These are phyloP conservation scores for Asparagopsis taxiformis DNA, from an alignment of 31 red algal genomes.

Conservation along the genomic window DNA sequence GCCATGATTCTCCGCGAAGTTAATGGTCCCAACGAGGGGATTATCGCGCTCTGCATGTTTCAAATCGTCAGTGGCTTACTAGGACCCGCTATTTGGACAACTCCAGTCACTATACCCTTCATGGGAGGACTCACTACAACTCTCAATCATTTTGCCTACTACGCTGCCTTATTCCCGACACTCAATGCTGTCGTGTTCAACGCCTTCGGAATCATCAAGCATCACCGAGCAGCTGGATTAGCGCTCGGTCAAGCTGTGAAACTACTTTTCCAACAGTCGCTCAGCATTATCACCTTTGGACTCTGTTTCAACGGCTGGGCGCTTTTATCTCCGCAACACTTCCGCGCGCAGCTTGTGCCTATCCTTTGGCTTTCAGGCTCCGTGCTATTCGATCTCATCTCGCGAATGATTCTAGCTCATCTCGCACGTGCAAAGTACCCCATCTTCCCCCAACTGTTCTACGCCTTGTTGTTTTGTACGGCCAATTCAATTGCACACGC, in stretches of 20 bases:
- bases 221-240: constrained; percentile 9
- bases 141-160: background rate
- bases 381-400: constrained; percentile 75
- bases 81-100: constrained; percentile 73
- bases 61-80: constrained; percentile 62
- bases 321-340: constrained; percentile 10
- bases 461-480: constrained; percentile 30
- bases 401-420: constrained; percentile 80
- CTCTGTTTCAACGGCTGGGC: constrained; percentile 23
- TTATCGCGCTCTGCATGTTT: constrained; percentile 68
- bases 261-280: background rate
- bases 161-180: background rate
- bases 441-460: constrained; percentile 22
- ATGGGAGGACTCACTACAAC: background rate
- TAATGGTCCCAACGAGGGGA: constrained; percentile 96
- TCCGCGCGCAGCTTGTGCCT: constrained; percentile 2
- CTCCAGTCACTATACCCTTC: background rate
- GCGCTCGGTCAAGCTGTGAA: background rate
- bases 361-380: constrained; percentile 66
- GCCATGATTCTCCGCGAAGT: constrained; percentile 86
- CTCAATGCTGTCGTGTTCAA: constrained; percentile 19
- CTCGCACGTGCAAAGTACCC: constrained; percentile 67
- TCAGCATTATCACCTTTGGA: constrained; percentile 22
- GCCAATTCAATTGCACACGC: constrained; percentile 38
- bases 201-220: constrained; percentile 9